Conservation (phyloP, 169 alveolate genomes). For the Cryptosporidium meleagridis region DNA sequence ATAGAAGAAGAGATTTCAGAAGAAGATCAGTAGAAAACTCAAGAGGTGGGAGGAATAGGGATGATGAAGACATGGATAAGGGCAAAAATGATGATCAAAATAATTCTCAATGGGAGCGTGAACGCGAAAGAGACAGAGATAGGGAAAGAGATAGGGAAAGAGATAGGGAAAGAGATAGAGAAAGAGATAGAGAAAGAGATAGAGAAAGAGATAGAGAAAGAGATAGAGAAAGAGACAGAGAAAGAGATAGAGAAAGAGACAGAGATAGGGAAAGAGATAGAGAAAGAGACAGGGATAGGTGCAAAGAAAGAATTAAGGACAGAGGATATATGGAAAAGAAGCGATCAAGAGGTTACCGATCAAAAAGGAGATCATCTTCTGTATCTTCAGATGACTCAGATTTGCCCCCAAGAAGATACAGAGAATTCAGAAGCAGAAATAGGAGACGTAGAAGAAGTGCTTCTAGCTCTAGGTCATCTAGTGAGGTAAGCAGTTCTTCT, state of each 20-base stretch:
- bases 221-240: conserved; percentile 45
- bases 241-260: conserved; percentile 21
- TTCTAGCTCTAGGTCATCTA: conserved; percentile 53
- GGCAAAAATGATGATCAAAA: conserved; percentile 31
- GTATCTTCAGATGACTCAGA: conserved; percentile 54
- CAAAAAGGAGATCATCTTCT: conserved; percentile 59
- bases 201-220: not conserved
- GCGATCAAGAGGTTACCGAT: conserved; percentile 19
- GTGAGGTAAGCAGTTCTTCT: not conserved
- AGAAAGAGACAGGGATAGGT: conserved; percentile 51
- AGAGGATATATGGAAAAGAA: conserved; percentile 32
- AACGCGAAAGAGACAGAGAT: conserved; percentile 5
- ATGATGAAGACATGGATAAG: conserved; percentile 11
- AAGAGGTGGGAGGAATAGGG: conserved; percentile 16
- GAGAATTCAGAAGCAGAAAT: conserved; percentile 20
- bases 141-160: conserved; percentile 56
- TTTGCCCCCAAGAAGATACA: conserved; percentile 35
- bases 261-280: conserved; percentile 58
- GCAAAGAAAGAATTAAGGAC: conserved; percentile 26
- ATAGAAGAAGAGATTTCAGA: conserved; percentile 7
- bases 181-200: conserved; percentile 50
- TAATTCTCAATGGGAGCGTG: conserved; percentile 38
- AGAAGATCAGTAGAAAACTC: conserved; percentile 28
- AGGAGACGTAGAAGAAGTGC: conserved; percentile 30
- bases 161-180: conserved; percentile 60